Evolutionary conservation across 2,329 filamentous ascomycete genomes (phyloP), one percentile per base, ranked within the genome.

Genomic region (Emergomyces africanus): DNA sequence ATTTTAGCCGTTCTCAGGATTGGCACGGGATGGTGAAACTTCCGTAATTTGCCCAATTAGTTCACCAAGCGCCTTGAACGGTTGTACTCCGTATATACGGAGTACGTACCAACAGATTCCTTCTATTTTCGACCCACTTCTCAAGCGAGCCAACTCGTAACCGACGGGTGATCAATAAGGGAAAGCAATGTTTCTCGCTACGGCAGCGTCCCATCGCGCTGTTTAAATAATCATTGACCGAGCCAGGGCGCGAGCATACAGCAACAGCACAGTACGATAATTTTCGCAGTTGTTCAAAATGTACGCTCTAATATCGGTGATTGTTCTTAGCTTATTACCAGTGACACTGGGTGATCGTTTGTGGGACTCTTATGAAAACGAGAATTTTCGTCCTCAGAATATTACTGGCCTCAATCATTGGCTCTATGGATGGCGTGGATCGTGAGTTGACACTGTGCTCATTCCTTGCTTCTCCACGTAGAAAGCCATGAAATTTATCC

Each of bases 391-490:
- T 9, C 54, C 54, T 41, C n/a, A 41, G 3, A 56, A 56, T 46
- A 56, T 56, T 28, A 41, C 54, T 20, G 54, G 54, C 18, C 37
- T 56, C 10, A 28, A 44, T 15, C 28, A 33, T 41, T 56, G 54
- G 54, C 25, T 56, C 10, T 56, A 56, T 56, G 54, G 54, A 30
- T 56, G 54, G 54, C 37, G 25, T 5, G 54, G 54, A 41, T 44
- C 54, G 54, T 56, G 39, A 30, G 54, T 44, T 18, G n/a, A 14
- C 28, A 33, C 20, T 33, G 39, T 56, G 10, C 37, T 25, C 35
- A 44, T 44, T 30, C n/a, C 33, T 56, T 25, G 37, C 20, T 20
- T 54, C 10, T 46, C 15, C 25, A 23, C n/a, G 25, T 14, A 3
- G 46, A 30, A 15, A 18, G 48, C 48, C 15, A 18, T 8, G 14